phyloP scores from a whole-genome alignment of 805 yeast species.

The Danielozyma ontarioensis region DNA sequence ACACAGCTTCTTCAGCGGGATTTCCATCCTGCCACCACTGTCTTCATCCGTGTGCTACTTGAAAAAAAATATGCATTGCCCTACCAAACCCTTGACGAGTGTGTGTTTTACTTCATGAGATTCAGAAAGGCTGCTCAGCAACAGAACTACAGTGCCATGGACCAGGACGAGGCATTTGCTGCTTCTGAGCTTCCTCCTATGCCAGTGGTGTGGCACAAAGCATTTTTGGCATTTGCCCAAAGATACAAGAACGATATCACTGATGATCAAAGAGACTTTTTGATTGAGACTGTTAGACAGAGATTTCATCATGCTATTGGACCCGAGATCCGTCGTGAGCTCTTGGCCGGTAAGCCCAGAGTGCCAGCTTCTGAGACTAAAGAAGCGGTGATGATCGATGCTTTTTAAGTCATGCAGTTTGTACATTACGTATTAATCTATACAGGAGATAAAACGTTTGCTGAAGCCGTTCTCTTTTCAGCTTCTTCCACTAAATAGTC shows the following conservation, averaged over 20 bases:
- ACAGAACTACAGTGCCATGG: constrained; percentile 28
- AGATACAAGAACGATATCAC: constrained; percentile 96
- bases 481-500: constrained; percentile 34
- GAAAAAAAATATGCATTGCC: constrained; percentile 97
- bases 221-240: constrained; percentile 90
- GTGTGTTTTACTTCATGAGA: constrained; percentile 90
- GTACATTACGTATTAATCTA: not conserved
- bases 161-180: constrained; percentile 24
- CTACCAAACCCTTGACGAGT: constrained; percentile 90
- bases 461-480: constrained; percentile 25
- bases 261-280: constrained; percentile 95
- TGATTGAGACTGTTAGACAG: constrained; percentile 84
- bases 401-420: constrained; percentile 16
- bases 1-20: constrained; percentile 76
- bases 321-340: constrained; percentile 91
- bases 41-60: constrained; percentile 80
- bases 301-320: constrained; percentile 86
- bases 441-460: not conserved
- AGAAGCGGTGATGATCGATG: constrained; percentile 36
- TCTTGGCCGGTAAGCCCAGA: constrained; percentile 79
- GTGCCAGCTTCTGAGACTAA: constrained; percentile 23
- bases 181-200: constrained; percentile 49
- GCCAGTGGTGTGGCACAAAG: constrained; percentile 97
- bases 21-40: constrained; percentile 83
- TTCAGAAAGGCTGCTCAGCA: constrained; percentile 62